Percentiles rank a stretch among this genome's conserved stretches.
Evolutionary conservation across 306 rosid species (phyloP).

Genomic region (Cucurbita moschata): DNA sequence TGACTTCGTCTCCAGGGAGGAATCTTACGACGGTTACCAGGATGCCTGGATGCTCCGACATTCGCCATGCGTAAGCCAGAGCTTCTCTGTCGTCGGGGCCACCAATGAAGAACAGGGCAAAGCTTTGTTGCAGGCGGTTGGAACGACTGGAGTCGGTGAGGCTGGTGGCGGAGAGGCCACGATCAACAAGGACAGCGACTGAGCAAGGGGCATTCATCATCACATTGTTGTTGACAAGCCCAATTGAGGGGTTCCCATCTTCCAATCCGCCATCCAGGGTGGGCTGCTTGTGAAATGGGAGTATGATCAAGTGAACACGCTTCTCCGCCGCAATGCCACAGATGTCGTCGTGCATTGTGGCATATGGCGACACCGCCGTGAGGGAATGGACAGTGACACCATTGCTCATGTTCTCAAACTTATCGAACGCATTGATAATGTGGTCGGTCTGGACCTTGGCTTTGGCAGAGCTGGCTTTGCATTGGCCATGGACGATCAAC

Average conservation of each 20-base stretch:
- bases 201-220: conserved; percentile 21
- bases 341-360: conserved; percentile 32
- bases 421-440: conserved; percentile 8
- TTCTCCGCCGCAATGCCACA: conserved; percentile 28
- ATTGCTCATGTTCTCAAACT: conserved; percentile 2
- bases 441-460: not conserved
- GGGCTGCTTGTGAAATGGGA: conserved; percentile 19
- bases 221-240: conserved; percentile 15
- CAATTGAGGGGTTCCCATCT: conserved; percentile 13
- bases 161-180: conserved; percentile 7
- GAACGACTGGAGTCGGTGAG: not conserved
- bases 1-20: conserved; percentile 10
- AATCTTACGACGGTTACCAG: conserved; percentile 24
- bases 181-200: conserved; percentile 20
- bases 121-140: not conserved
- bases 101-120: conserved; percentile 24
- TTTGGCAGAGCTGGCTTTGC: not conserved
- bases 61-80: conserved; percentile 36
- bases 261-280: conserved; percentile 16
- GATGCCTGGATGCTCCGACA: conserved; percentile 24
- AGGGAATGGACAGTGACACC: conserved; percentile 14
- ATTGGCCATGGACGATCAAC: conserved; percentile 29
- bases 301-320: conserved; percentile 12
- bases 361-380: conserved; percentile 25
- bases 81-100: conserved; percentile 61